phyloP scores from a whole-genome alignment of 805 yeast genomes.

The Teunomyces barrocoloradensis region DNA sequence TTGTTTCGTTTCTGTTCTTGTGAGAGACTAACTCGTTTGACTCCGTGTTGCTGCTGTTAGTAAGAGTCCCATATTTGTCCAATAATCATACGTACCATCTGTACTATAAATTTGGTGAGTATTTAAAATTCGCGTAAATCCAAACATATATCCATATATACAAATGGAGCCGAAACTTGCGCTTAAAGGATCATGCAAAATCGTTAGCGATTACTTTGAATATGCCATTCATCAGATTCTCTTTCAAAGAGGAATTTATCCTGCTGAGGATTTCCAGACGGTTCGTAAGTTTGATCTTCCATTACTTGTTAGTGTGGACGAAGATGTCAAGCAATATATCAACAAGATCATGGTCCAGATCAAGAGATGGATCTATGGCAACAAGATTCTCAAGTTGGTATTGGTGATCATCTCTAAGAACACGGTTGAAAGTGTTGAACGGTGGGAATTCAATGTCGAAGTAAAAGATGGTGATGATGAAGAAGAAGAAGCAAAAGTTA shows the following conservation, averaged over 20 bases:
- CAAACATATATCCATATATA: background rate
- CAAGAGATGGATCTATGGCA: slow-evolving; percentile 67
- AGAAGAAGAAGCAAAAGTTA: slow-evolving; percentile 17
- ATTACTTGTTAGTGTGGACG: slow-evolving; percentile 68
- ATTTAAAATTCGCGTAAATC: background rate
- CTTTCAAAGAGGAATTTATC: slow-evolving; percentile 88
- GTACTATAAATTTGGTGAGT: too few relatives aligned
- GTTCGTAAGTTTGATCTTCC: slow-evolving; percentile 79
- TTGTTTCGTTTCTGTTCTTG: slow-evolving; percentile 55
- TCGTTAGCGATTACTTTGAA: slow-evolving; percentile 81
- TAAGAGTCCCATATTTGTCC: too few relatives aligned
- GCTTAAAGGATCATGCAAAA: slow-evolving; percentile 73
- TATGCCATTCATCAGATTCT: slow-evolving; percentile 77
- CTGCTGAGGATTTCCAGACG: slow-evolving; percentile 76
- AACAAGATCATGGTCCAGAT: slow-evolving; percentile 62
- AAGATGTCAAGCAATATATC: slow-evolving; percentile 71
- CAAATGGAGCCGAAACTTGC: slow-evolving; percentile 43
- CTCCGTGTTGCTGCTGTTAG: slow-evolving; percentile 59
- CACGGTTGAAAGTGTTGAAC: slow-evolving; percentile 66
- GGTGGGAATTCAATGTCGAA: slow-evolving; percentile 81
- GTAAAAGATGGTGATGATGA: slow-evolving; percentile 19
- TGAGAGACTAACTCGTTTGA: slow-evolving; percentile 56
- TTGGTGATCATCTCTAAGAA: slow-evolving; percentile 71
- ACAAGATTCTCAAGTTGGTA: slow-evolving; percentile 63
- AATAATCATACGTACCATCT: too few relatives aligned